phyloP scores from a whole-genome alignment of 306 rosid genomes.

The Gynostemma pentaphyllum region DNA sequence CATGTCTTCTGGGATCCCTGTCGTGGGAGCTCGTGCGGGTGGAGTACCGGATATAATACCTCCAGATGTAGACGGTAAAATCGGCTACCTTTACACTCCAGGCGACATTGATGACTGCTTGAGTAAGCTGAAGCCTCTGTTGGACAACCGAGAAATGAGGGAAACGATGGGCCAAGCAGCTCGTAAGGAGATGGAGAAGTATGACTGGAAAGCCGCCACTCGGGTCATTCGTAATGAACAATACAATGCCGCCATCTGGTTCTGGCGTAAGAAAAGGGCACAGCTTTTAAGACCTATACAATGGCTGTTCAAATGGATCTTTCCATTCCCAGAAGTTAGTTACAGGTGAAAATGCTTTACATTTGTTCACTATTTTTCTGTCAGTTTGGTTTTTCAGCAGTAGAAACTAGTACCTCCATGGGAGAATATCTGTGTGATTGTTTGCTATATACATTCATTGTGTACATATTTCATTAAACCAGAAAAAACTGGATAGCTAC shows the following conservation, averaged over 20 bases:
- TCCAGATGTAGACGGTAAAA: constrained; percentile 71
- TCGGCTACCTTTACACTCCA: constrained; percentile 56
- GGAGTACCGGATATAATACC: constrained; percentile 95
- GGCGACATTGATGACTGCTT: constrained; percentile 77
- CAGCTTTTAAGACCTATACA: constrained; percentile 59
- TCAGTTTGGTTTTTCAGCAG: constrained; percentile 21
- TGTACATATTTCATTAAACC: constrained; percentile 34
- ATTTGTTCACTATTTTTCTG: not conserved
- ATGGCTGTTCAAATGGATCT: constrained; percentile 59
- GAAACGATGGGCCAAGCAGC: constrained; percentile 75
- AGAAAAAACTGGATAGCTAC: constrained; percentile 10
- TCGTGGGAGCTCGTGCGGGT: constrained; percentile 89
- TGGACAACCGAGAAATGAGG: constrained; percentile 49
- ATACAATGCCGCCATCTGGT: constrained; percentile 92
- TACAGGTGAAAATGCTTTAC: constrained; percentile 27
- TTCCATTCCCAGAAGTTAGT: constrained; percentile 47
- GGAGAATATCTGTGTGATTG: constrained; percentile 21
- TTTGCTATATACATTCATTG: constrained; percentile 24
- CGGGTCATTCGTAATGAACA: constrained; percentile 65
- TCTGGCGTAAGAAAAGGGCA: constrained; percentile 86
- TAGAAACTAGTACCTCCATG: not conserved
- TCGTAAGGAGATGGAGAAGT: constrained; percentile 81
- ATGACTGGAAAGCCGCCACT: constrained; percentile 90
- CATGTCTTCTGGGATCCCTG: constrained; percentile 94
- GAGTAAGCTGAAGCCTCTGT: constrained; percentile 59